A percentile compares a stretch with the other conserved stretches of the same genome.
Evolutionary conservation across 441 rosid species (phyloP).

Genomic region (Rhodomyrtus psidioides): DNA sequence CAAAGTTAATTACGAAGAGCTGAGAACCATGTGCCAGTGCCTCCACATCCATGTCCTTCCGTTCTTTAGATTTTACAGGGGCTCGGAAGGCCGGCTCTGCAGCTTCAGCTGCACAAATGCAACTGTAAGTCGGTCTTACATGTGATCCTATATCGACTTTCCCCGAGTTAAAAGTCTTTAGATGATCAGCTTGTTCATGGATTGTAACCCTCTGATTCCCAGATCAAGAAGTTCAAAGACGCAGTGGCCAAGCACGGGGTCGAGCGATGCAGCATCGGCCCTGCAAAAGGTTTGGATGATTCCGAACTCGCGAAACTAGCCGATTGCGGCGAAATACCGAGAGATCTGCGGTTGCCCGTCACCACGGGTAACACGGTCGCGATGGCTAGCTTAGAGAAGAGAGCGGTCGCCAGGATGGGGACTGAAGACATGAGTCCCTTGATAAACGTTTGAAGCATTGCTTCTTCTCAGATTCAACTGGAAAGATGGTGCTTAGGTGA

Average conservation of each 20-base stretch:
- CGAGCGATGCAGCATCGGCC: conserved; percentile 25
- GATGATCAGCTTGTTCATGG: neutral
- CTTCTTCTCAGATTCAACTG: neutral
- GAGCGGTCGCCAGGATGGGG: neutral
- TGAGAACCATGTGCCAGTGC: conserved; percentile 43
- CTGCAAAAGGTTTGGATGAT: conserved; percentile 56
- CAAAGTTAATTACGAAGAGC: conserved; percentile 64
- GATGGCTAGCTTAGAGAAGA: neutral
- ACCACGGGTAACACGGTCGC: neutral
- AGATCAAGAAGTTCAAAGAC: conserved; percentile 67
- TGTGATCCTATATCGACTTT: neutral
- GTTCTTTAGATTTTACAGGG: conserved; percentile 66
- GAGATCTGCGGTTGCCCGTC: neutral
- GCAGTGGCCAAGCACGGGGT: conserved; percentile 32
- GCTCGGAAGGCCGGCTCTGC: conserved; percentile 46
- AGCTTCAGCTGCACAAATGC: conserved; percentile 66
- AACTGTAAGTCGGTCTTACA: conserved; percentile 28
- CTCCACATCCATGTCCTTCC: conserved; percentile 70
- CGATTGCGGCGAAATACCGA: conserved; percentile 31
- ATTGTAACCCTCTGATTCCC: neutral
- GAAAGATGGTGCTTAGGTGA: neutral
- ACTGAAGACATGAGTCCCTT: neutral
- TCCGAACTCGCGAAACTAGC: conserved; percentile 31
- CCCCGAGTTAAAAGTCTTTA: neutral
- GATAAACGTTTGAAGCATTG: neutral